These are phyloP conservation scores for Onygena corvina DNA, from an alignment of 2,329 filamentous ascomycete genomes.

Conservation along the genomic window DNA sequence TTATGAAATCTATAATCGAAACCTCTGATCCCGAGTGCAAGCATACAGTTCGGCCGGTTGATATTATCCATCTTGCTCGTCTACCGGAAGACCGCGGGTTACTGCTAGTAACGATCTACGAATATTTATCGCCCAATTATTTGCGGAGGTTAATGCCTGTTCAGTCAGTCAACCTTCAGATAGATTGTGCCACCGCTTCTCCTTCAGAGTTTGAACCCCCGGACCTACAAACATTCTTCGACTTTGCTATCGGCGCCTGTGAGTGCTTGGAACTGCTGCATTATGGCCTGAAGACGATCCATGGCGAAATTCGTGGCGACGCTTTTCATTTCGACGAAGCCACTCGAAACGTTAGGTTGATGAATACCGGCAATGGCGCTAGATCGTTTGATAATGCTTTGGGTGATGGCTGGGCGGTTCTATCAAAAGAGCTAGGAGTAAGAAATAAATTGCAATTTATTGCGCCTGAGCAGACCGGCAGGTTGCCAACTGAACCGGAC, in stretches of 20 bases:
- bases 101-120: conserved; percentile 71
- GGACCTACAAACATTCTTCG: conserved; percentile 63
- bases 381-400: conserved; percentile 84
- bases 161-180: conserved; percentile 61
- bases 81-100: conserved; percentile 56
- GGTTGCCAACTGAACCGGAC: conserved; percentile 85
- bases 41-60: conserved; percentile 70
- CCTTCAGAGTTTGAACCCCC: conserved; percentile 34
- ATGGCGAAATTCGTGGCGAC: conserved; percentile 82
- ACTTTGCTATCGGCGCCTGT: conserved; percentile 80
- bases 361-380: conserved; percentile 75
- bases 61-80: conserved; percentile 59
- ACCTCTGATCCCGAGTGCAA: conserved; percentile 59
- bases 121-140: conserved; percentile 63
- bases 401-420: conserved; percentile 71
- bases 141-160: conserved; percentile 60
- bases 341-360: conserved; percentile 59
- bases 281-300: conserved; percentile 71
- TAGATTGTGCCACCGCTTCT: conserved; percentile 33
- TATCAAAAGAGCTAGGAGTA: conserved; percentile 73
- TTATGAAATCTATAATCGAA: conserved; percentile 58
- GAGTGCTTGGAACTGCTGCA: conserved; percentile 85
- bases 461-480: conserved; percentile 86
- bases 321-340: conserved; percentile 76
- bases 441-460: conserved; percentile 86